Conservation (phyloP, 1,139 yeast genomes). For the Pichia sp. region DNA sequence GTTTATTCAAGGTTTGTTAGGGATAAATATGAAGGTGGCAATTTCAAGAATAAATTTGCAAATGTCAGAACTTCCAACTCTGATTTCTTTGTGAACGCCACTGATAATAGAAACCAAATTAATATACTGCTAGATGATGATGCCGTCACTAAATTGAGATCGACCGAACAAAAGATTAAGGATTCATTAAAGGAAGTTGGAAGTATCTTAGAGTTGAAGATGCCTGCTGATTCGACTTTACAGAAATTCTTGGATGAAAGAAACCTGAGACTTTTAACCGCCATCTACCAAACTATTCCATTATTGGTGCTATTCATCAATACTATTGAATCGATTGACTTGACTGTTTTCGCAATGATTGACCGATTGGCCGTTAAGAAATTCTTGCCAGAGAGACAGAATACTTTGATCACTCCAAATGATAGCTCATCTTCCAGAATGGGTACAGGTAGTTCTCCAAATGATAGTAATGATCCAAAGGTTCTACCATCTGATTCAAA, state of each 20-base stretch:
- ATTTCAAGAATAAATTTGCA: conserved; percentile 70
- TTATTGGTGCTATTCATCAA: conserved; percentile 51
- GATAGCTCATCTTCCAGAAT: neutral
- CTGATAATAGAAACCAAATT: conserved; percentile 31
- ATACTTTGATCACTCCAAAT: conserved; percentile 16
- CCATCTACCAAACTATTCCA: conserved; percentile 52
- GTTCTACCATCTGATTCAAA: too few relatives aligned
- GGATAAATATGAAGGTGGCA: conserved; percentile 69
- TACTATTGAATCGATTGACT: conserved; percentile 58
- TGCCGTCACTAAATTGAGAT: conserved; percentile 41
- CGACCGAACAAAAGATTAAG: conserved; percentile 40
- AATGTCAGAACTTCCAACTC: conserved; percentile 8
- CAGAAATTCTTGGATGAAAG: conserved; percentile 40
- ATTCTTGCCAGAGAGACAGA: conserved; percentile 16
- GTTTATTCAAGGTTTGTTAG: conserved; percentile 64
- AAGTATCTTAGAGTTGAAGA: conserved; percentile 38
- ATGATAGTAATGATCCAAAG: neutral
- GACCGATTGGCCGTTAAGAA: conserved; percentile 23
- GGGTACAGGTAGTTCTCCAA: neutral
- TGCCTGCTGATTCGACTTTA: conserved; percentile 33
- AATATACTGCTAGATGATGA: conserved; percentile 52
- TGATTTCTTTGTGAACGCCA: conserved; percentile 22
- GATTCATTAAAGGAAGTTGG: conserved; percentile 42
- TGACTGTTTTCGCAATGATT: conserved; percentile 47
- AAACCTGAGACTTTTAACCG: conserved; percentile 51